Evolutionary conservation across 2,329 filamentous ascomycete species (phyloP), one percentile per base, ranked within the genome.

Genomic region (Sphaerulina musiva): DNA sequence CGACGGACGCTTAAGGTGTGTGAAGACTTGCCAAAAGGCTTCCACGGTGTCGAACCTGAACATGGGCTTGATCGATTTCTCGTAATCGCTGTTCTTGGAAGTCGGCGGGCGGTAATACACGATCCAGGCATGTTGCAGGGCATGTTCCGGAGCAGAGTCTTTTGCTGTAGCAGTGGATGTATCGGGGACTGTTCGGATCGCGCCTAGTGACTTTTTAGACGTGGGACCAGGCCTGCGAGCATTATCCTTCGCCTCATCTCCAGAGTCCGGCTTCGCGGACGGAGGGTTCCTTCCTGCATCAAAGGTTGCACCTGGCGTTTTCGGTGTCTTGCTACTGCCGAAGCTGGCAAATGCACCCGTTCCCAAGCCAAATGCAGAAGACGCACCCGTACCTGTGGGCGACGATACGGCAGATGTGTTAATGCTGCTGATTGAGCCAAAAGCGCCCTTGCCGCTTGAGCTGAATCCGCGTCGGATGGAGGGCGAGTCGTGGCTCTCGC

Each of bases 51-150:
- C 80, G 67, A 95, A 88, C 53, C 81, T 81, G 64, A 89, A 92
- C 68, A 97, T 83, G 39, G 90, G 83, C 66, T 93, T 87, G 58
- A 95, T 84, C 6, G 92, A 97, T 74, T 97, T 95, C 72, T 98
- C 93, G 72, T 98, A 98, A 72, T 97, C 92, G 67, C 93, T 92
- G 61, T 92, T 93, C 76, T 98, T 98, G 62, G 89, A 91, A 65
- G 95, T 95, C 47, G 93, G 93, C 39, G 93, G 93, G 56, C 93
- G 83, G 74, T 95, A 98, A 90, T 93, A 97, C 70, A 97, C 89
- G 34, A 95, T 85, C 93, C 93, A 98, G 59, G 84, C 85, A 71
- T 89, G 85, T 73, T 87, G 90, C 65, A 97, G 78, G 56, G 81
- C 79, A n/a, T 51, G 48, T 36, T 34, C 48, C 5, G 48, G 23